phyloP scores from a whole-genome alignment of 2,329 filamentous ascomycete genomes.

The Teratosphaeriaceae sp. region DNA sequence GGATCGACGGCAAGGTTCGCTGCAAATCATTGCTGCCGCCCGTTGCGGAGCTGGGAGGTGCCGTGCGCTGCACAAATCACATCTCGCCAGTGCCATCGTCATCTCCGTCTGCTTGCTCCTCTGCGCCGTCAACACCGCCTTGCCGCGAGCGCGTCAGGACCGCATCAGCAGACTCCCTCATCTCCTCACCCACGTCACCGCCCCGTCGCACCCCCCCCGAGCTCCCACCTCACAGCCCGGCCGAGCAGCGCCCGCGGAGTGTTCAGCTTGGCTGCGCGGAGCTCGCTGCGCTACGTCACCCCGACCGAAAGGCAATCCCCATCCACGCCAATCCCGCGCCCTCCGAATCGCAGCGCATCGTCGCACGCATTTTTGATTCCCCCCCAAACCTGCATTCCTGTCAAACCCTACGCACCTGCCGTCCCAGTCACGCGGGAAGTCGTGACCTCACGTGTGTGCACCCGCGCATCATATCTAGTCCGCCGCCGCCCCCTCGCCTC shows the following conservation, averaged over 20 bases:
- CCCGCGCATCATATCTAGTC: no score
- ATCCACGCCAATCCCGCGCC: neutral
- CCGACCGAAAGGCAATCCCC: neutral
- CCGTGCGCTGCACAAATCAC: no score
- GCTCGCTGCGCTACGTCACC: neutral
- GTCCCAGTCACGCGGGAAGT: neutral
- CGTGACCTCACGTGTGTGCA: conserved; percentile 3
- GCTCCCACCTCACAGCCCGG: no score
- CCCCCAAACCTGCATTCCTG: neutral
- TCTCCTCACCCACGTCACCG: no score
- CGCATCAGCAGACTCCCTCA: no score
- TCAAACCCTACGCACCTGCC: neutral
- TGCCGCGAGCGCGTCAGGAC: no score
- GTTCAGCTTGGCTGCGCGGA: neutral
- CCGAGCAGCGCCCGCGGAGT: neutral
- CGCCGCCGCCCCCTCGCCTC: neutral
- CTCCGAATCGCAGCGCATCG: no score
- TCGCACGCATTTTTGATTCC: neutral
- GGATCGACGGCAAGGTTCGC: neutral
- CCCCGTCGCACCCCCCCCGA: no score
- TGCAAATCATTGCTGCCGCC: neutral
- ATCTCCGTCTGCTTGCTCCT: no score
- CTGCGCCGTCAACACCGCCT: no score
- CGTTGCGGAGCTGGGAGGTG: neutral
- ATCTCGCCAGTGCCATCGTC: no score